Conservation (phyloP, 345 rosid genomes). For the Eucalyptus lansdowneana region DNA sequence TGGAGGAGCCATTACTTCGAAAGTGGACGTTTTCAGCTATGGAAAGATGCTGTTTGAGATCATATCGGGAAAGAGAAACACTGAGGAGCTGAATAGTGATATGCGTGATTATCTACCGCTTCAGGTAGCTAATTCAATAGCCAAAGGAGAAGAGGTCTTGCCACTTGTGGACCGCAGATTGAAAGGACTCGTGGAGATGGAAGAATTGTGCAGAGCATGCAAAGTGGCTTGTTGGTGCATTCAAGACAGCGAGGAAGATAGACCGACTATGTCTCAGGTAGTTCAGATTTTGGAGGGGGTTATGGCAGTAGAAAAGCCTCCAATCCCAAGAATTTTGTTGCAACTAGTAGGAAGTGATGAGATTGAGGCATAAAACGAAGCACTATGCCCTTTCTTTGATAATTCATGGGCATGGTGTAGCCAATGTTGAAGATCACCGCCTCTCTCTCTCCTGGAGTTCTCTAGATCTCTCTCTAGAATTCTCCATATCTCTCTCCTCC, state of each 20-base stretch:
- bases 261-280: not conserved
- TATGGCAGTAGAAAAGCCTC: not conserved
- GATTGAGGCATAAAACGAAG: not conserved
- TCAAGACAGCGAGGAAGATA: not conserved
- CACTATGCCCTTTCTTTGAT: not conserved
- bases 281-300: not conserved
- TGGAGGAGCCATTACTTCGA: not conserved
- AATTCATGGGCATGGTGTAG: not conserved
- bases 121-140: not conserved
- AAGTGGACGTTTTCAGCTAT: conserved; percentile 14
- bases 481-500: too few relatives aligned
- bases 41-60: conserved; percentile 9
- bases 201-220: not conserved
- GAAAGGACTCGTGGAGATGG: not conserved
- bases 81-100: not conserved
- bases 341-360: not conserved
- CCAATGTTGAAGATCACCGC: not conserved
- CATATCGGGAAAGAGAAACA: conserved; percentile 2
- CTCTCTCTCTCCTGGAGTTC: too few relatives aligned
- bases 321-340: not conserved
- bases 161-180: not conserved
- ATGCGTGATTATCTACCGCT: not conserved
- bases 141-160: not conserved
- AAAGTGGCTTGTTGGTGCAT: not conserved
- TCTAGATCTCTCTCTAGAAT: too few relatives aligned